Percentiles rank a stretch among this genome's conserved stretches.
These are phyloP conservation scores for Microsporum canis DNA, from an alignment of 2,329 filamentous ascomycete species.

Conservation along the genomic window DNA sequence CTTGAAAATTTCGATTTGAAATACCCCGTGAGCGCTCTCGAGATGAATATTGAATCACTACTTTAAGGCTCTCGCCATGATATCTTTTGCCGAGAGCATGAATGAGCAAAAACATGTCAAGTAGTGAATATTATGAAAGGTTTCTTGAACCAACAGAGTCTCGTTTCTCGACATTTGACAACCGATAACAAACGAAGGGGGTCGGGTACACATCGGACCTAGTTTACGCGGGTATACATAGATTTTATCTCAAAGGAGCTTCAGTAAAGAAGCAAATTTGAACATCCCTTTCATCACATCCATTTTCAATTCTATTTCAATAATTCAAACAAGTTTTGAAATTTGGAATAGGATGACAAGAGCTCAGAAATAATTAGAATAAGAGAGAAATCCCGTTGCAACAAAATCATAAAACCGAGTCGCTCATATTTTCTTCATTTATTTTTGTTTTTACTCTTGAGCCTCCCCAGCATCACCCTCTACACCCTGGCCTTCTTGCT, in stretches of 20 bases:
- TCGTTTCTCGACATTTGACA: not conserved
- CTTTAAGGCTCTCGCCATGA: conserved; percentile 41
- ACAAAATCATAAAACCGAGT: not conserved
- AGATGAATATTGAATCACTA: conserved; percentile 91
- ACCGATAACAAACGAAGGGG: too few relatives aligned
- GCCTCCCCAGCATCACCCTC: conserved; percentile 27
- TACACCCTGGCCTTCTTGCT: conserved; percentile 29
- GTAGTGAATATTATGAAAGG: not conserved
- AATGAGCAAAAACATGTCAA: not conserved
- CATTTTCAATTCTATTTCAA: conserved; percentile 5
- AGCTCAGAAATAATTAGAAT: conserved; percentile 2
- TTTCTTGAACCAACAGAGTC: not conserved
- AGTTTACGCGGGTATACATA: not conserved
- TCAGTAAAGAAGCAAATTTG: not conserved
- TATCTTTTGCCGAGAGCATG: not conserved
- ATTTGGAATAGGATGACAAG: not conserved
- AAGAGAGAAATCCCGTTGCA: conserved; percentile 2
- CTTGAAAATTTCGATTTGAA: conserved; percentile 86
- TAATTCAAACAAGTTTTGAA: not conserved
- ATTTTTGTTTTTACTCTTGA: conserved; percentile 36
- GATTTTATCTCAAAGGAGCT: not conserved
- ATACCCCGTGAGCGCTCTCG: conserved; percentile 86
- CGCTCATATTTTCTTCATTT: conserved; percentile 5
- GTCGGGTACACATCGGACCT: not conserved
- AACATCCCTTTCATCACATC: not conserved